phyloP scores from a whole-genome alignment of 257 asterid species.

The Solanum arcanum region DNA sequence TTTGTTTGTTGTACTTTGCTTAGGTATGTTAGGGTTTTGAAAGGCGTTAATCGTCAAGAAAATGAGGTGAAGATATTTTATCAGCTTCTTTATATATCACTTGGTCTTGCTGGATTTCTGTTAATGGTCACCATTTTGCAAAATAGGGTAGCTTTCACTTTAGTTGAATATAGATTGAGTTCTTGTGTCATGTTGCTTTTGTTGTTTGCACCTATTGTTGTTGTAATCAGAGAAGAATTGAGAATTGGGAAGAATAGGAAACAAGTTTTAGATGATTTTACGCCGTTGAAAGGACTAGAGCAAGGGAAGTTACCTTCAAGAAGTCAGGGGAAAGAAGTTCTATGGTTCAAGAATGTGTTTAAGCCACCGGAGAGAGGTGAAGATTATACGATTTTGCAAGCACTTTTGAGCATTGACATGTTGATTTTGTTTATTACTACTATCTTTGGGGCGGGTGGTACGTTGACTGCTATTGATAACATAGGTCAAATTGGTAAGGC shows the following conservation, averaged over 20 bases:
- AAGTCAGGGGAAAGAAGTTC: slow-evolving; percentile 1
- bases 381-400: slow-evolving; percentile 64
- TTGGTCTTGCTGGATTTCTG: slow-evolving; percentile 22
- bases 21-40: slow-evolving; percentile 19
- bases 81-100: slow-evolving; percentile 17
- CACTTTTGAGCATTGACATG: slow-evolving; percentile 59
- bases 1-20: slow-evolving; percentile 15
- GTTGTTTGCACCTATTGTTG: slow-evolving; percentile 10
- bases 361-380: slow-evolving; percentile 58
- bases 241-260: slow-evolving; percentile 1
- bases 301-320: background rate
- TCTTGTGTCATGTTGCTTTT: slow-evolving; percentile 1
- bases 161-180: slow-evolving; percentile 2
- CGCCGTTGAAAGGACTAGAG: background rate
- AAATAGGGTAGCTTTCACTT: background rate
- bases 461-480: slow-evolving; percentile 65
- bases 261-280: slow-evolving; percentile 7
- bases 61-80: slow-evolving; percentile 19
- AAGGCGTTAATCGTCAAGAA: background rate
- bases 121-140: slow-evolving; percentile 15
- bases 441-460: slow-evolving; percentile 71
- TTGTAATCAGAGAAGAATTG: slow-evolving; percentile 10
- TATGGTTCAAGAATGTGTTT: slow-evolving; percentile 51
- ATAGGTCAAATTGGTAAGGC: slow-evolving; percentile 53
- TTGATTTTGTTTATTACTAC: slow-evolving; percentile 43